Evolutionary conservation across 768 basidiomycete genomes (phyloP), one percentile per base, ranked within the genome.

Genomic region (Tylopilus sp.): DNA sequence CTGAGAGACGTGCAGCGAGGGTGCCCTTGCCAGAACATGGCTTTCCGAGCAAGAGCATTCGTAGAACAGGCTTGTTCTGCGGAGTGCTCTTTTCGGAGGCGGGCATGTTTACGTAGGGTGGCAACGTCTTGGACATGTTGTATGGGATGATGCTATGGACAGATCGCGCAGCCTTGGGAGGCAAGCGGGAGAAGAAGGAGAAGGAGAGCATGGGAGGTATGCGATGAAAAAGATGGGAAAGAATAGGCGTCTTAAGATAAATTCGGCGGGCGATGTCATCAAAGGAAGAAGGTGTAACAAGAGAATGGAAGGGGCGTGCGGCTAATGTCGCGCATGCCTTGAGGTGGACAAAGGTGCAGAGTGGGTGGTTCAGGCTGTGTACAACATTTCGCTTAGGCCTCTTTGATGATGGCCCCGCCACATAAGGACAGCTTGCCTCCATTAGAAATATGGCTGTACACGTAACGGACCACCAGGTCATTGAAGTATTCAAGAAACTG

Each of bases 11-110:
- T 6, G 79, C 74, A 8, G 87, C 77, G 40, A 93, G 75, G 6
- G 92, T 95, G 30, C 92, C 92, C 72, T 95, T 89, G 47, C 87
- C 87, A 30, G 85, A 82, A 30, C 86, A 86, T 11, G 77, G 79
- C 62, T 80, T 80, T 23, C 79, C 79, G 59, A 79, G 75, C 68
- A 80, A 70, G 55, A 80, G 63, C 76, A 79, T 79, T 36, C 79
- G 67, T 53, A 79, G 52, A 30, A 42, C 47, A 22, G 65, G 57
- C 40, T 48, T 56, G 54, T 21, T 51, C 68, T 66, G 49, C 57
- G 61, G 18, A 65, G 68, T 39, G 64, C 57, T 38, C 31, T 52
- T 46, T 39, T 62, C 54, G 20, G 55, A 51, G 5, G 49, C 40
- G 25, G 55, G 21, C 15, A 73, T 61, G 61, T 74, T 77, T 45